Evolutionary conservation across 2,329 filamentous ascomycete species (phyloP), one percentile per base, ranked within the genome.

Genomic region (Tolypocladium tropicale): DNA sequence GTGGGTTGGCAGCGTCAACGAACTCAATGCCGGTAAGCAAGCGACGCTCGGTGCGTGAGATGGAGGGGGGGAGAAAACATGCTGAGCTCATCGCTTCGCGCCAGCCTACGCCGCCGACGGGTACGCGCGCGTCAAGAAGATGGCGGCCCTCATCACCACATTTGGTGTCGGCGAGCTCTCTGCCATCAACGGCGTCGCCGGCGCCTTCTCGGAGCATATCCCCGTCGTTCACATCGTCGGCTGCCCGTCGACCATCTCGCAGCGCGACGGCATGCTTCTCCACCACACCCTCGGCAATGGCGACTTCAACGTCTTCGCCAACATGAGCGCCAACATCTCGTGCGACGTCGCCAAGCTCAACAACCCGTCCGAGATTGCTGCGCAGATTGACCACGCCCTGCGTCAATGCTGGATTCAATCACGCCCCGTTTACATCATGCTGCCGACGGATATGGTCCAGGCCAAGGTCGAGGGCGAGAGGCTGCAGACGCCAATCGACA

Each of bases 361-460:
- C 66, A 80, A 89, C 60, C 82, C 86, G 1, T 71, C 78, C 57
- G 85, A 89, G 61, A 88, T 88, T 46, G 85, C 89, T 11, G 75
- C 77, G 16, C 82, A 90, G 64, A 92, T 95, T 62, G 91, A 95
- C 68, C 79, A 89, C 64, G 83, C 87, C 4, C 78, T 95, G 32
- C 81, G 81, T 34, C 79, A 90, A 71, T 94, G 89, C 68, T 90
- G 82, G 74, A 71, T 89, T 49, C 77, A 81, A 56, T 89, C 85
- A 58, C 81, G 88, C 23, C 91, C 91, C 3, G 88, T 95, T 53
- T 95, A 95, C 71, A 84, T 95, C 63, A 86, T 86, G 67, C 76
- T 95, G 10, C 90, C 91, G 2, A 89, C 88, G 18, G 89, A 95
- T 67, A 88, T 94, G 78, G 84, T 89, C 11, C 75, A 84, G 62